Evolutionary conservation across 108 stramenopile species (phyloP), one percentile per base, ranked within the genome.

Genomic region (Poteriospumella lacustris): DNA sequence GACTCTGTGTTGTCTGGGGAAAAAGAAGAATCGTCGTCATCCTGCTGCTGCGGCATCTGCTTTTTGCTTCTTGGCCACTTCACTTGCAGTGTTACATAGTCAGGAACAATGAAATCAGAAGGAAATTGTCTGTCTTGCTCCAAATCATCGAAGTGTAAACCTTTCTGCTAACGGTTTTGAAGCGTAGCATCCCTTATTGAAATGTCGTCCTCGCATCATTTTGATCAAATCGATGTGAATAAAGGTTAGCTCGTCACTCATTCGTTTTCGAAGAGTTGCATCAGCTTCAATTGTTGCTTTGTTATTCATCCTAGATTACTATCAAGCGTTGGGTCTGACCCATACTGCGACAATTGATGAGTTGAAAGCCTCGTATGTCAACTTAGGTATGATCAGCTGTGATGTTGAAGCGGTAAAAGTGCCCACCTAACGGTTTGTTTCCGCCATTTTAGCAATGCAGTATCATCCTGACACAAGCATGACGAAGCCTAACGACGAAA

Each of bases 291-390:
- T 52, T 9, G 47, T 52, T 9, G 9, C 47, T 52, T 9, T 52
- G 47, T 52, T 19, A 15, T 9, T 52, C 19, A 15, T 52, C 15
- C 19, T 15, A 64, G 60, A 64, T 64, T 64, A 64, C 31, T 64
- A 64, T 24, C 3, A 31, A 33, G 31, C 5, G 29, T 34, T 64
- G 15, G 60, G 60, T 34, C 12, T 64, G 15, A 64, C 28, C 9
- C 36, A 26, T 5, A 12, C 60, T 12, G 60, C 60, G 9, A 31
- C 60, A 3, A 64, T 64, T 24, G 60, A 64, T 3, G 60, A 64
- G 60, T 12, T 64, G 60, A 64, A 64, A 34, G 60, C 60, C 15
- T 26, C 60, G 5, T 64, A 64, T 64, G 60, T 64, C 29, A 19
- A 24, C 31, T 34, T 64, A 12, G 60, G 60, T 64, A 24, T 3